Conservation (phyloP, 176 grass and related monocot species). For the Cenchrus fungigraminus region DNA sequence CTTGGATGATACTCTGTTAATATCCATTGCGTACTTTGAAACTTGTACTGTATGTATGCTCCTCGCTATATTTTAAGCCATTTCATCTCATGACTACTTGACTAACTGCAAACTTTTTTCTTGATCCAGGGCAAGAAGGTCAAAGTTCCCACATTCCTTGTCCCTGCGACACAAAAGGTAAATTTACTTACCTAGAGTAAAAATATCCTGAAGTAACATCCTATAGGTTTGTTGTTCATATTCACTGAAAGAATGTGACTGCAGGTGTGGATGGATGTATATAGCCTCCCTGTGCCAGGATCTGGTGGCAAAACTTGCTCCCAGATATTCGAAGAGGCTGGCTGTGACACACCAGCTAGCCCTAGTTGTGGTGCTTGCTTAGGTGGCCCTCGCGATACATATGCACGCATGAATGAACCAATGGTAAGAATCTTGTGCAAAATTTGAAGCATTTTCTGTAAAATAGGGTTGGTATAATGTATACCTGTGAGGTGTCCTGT, state of each 20-base stretch:
- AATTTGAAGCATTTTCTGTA: background rate
- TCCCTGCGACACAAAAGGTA: conserved; percentile 98
- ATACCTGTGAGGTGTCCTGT: background rate
- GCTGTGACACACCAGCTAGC: conserved; percentile 89
- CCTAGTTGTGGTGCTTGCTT: conserved; percentile 92
- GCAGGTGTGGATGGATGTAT: conserved; percentile 95
- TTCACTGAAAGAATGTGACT: conserved; percentile 27
- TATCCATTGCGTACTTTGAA: background rate
- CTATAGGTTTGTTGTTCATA: background rate
- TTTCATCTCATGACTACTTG: conserved; percentile 26
- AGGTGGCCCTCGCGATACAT: conserved; percentile 90
- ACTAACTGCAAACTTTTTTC: conserved; percentile 27
- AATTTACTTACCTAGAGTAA: background rate
- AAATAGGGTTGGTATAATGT: background rate
- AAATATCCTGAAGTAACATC: background rate
- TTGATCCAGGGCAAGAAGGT: conserved; percentile 82
- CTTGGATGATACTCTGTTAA: background rate
- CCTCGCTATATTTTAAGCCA: background rate
- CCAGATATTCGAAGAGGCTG: conserved; percentile 96
- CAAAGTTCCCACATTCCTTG: conserved; percentile 95
- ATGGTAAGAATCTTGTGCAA: conserved; percentile 46
- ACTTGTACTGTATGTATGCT: background rate
- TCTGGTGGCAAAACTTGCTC: conserved; percentile 86
- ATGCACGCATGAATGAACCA: conserved; percentile 90
- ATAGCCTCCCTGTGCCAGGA: conserved; percentile 74